These are phyloP conservation scores for Myxozyma sirexii DNA, from an alignment of 805 yeast species.

Conservation along the genomic window DNA sequence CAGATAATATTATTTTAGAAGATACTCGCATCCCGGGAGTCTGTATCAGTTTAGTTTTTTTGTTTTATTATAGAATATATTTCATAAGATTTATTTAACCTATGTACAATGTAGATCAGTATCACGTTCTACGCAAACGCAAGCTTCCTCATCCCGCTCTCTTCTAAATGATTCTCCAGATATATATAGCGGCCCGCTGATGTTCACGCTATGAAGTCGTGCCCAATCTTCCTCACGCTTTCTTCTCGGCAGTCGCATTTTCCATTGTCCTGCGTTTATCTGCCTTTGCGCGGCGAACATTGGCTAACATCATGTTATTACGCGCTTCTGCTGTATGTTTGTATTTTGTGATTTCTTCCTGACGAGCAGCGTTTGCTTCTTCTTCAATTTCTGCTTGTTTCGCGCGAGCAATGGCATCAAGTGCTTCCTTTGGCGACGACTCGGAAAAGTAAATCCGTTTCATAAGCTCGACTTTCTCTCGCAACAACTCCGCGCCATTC, in stretches of 20 bases:
- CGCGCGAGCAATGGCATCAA: slow-evolving; percentile 5
- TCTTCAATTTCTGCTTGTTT: slow-evolving; percentile 3
- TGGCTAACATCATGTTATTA: not conserved
- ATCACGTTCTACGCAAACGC: no score
- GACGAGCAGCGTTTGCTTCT: not conserved
- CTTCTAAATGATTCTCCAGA: no score
- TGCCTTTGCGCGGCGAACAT: not conserved
- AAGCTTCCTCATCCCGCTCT: no score
- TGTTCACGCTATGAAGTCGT: no score
- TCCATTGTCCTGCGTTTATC: no score
- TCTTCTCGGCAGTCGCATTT: not conserved
- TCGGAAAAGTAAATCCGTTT: slow-evolving; percentile 47
- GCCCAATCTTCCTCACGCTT: not conserved
- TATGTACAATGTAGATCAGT: no score
- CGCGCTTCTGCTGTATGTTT: not conserved
- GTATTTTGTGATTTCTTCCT: not conserved
- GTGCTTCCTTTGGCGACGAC: not conserved
- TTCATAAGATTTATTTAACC: no score
- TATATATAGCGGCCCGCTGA: no score
- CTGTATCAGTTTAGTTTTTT: no score
- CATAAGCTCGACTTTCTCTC: slow-evolving; percentile 62
- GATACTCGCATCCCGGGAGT: not conserved
- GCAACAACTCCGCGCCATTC: slow-evolving; percentile 59
- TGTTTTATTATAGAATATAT: not conserved
- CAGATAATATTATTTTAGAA: no score